Percentiles rank a stretch among this genome's conserved stretches.
Evolutionary conservation across 2,329 filamentous ascomycete species (phyloP).

Genomic region (Sporothrix pseudoabietina): DNA sequence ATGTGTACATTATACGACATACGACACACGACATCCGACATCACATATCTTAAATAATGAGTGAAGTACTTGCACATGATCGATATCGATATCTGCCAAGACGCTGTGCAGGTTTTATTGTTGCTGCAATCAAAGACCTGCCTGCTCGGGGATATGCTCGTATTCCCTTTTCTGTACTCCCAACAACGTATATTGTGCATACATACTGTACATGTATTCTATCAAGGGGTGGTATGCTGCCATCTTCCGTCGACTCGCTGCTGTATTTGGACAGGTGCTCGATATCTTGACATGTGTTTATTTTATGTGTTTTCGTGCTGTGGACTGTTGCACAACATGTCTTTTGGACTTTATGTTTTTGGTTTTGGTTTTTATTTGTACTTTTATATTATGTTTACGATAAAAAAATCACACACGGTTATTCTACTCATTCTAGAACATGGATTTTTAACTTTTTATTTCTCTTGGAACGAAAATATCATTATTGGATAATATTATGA

Average conservation of each 20-base stretch:
- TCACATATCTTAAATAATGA: not conserved
- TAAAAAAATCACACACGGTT: not conserved
- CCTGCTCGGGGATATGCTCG: not conserved
- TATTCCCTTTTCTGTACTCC: not conserved
- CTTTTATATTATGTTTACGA: not conserved
- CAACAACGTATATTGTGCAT: not conserved
- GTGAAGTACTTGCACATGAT: not conserved
- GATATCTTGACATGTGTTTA: not conserved
- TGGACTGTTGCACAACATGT: not conserved
- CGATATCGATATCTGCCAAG: not conserved
- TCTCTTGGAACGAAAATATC: too few species aligned
- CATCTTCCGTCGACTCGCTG: slow-evolving; percentile 9
- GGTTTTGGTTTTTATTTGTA: not conserved
- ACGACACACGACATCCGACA: not conserved
- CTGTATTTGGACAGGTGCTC: not conserved
- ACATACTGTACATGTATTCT: not conserved
- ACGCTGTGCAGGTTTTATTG: not conserved
- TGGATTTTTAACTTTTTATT: too few species aligned
- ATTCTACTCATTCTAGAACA: not conserved
- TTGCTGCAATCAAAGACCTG: not conserved
- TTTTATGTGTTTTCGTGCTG: not conserved
- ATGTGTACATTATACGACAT: not conserved
- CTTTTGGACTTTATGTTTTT: not conserved
- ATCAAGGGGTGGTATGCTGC: not conserved
- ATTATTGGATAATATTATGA: too few species aligned